Conservation (phyloP, 2,329 filamentous ascomycete species). For the Sphaerulina musiva region DNA sequence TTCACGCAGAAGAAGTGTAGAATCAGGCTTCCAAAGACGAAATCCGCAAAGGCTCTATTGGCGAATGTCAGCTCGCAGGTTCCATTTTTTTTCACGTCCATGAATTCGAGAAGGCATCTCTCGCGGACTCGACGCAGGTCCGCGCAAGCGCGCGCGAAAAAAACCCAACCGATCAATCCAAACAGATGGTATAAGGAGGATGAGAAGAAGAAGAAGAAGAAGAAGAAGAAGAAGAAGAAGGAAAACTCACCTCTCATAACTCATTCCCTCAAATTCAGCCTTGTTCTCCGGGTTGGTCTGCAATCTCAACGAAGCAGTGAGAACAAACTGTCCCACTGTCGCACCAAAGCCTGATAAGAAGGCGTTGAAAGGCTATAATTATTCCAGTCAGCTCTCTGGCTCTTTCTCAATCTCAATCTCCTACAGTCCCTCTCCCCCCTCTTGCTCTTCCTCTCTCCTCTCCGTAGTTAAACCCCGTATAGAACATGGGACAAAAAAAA, state of each 20-base stretch:
- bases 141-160: background rate
- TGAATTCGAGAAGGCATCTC: background rate
- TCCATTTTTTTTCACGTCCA: background rate
- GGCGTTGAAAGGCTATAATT: constrained; percentile 83
- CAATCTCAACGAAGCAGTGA: constrained; percentile 83
- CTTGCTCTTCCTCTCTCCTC: no score
- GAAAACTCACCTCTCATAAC: constrained; percentile 64
- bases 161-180: no score
- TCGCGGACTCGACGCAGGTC: background rate
- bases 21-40: constrained; percentile 86
- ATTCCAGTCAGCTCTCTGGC: background rate
- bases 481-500: no score
- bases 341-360: constrained; percentile 93
- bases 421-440: background rate
- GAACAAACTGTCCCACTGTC: constrained; percentile 93
- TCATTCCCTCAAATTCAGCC: constrained; percentile 66
- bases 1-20: constrained; percentile 99
- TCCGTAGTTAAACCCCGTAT: no score
- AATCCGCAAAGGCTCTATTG: constrained; percentile 86
- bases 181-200: background rate
- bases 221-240: no score
- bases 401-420: background rate
- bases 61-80: background rate
- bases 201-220: no score
- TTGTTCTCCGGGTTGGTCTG: constrained; percentile 83